Evolutionary conservation across 495 filamentous ascomycete genomes (phyloP), one percentile per base, ranked within the genome.

Genomic region (Xylaria cubensis): DNA sequence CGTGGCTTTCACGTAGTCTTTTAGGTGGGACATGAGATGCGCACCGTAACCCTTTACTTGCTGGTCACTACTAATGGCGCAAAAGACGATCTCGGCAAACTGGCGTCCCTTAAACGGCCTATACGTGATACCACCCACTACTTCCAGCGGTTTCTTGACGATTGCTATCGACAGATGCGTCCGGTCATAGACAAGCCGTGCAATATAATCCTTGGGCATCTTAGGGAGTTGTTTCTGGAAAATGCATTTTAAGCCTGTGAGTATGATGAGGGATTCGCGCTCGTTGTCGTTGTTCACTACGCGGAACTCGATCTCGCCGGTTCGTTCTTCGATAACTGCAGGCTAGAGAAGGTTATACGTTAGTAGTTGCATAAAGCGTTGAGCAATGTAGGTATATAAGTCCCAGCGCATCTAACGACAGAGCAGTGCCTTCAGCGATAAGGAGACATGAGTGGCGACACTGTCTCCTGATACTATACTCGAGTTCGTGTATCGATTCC

Each of bases 201-300:
- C 96, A 71, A 99, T 98, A 80, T 99, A 99, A 76, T 98, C 95
- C 82, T 97, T 97, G 1, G 96, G 96, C 96, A 99, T 99, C 82
- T 98, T 98, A 1, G 96, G 96, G 0, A 99, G 87, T 74, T 99
- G 96, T 72, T 99, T 98, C 80, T 99, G 96, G 78, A 99, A 99
- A 65, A 99, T 97, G 78, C 94, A 97, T 80, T 98, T 99, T 51
- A 99, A 82, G 10, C 96, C 97, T 0, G 95, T 98, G 26, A 99
- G 88, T 75, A 99, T 95, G 75, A 98, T 97, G 44, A 94, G 90
- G 82, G 92, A 96, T 77, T 97, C 94, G 58, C 91, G 88, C 19
- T 90, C 86, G 74, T 92, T 91, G 79, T 99, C 97, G 79, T 99
- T 99, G 83, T 99, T 98, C 72, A 99, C 96, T 0, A 98, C 97